Evolutionary conservation across 1,284 basidiomycete genomes (phyloP).

Genomic region (Cryptococcus maquisensis): DNA sequence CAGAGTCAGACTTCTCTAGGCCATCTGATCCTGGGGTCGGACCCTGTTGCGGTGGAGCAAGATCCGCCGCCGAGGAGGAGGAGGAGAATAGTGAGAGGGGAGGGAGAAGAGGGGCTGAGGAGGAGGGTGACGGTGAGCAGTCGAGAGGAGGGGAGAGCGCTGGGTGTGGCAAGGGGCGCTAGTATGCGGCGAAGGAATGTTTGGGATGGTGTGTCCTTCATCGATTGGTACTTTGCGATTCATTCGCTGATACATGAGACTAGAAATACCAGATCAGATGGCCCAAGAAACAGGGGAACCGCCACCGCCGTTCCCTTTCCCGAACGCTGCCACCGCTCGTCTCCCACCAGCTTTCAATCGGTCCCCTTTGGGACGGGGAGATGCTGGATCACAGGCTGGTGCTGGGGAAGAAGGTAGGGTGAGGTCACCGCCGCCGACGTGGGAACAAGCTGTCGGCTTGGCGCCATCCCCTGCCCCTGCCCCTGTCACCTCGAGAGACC

Average conservation of each 20-base stretch:
- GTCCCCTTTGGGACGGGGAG: not conserved
- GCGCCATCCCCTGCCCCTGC: conserved; percentile 7
- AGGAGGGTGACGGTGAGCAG: conserved; percentile 29
- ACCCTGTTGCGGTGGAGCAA: conserved; percentile 3
- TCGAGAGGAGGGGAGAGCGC: conserved; percentile 37
- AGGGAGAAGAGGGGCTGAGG: conserved; percentile 5
- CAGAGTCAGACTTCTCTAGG: conserved; percentile 28
- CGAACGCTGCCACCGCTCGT: conserved; percentile 15
- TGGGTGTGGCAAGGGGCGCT: conserved; percentile 39
- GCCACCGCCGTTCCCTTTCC: conserved; percentile 42
- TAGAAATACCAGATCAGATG: conserved; percentile 15
- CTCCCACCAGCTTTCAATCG: conserved; percentile 30
- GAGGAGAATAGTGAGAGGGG: conserved; percentile 27
- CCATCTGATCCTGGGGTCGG: conserved; percentile 26
- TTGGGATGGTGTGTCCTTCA: conserved; percentile 40
- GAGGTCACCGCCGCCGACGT: conserved; percentile 39
- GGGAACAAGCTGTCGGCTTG: conserved; percentile 31
- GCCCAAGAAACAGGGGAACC: conserved; percentile 38
- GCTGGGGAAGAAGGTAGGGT: conserved; percentile 8
- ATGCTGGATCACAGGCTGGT: not conserved
- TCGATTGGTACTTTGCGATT: not conserved
- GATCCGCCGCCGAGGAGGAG: conserved; percentile 16
- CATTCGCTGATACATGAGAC: not conserved
- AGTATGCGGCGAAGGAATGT: conserved; percentile 44
- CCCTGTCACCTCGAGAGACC: not conserved